Percentiles rank a stretch among this genome's conserved stretches.
These are phyloP conservation scores for Brassica balearica DNA, from an alignment of 441 rosid species.

Conservation along the genomic window DNA sequence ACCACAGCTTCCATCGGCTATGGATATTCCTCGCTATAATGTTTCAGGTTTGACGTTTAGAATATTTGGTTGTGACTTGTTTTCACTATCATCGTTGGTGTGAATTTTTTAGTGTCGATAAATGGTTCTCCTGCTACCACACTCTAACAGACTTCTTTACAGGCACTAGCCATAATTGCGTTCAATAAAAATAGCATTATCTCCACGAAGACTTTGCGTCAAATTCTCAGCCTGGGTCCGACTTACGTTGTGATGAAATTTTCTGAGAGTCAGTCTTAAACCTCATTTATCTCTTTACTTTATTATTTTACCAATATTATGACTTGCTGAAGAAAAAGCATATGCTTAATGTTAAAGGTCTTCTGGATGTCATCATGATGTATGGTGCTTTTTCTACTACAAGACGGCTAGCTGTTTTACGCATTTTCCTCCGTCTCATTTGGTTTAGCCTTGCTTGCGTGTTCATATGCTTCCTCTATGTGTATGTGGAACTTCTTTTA, in stretches of 20 bases:
- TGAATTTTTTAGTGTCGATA: background rate
- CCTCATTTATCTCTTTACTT: background rate
- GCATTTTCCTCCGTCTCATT: conserved; percentile 84
- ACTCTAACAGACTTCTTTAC: conserved; percentile 34
- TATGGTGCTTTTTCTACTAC: conserved; percentile 97
- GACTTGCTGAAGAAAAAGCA: conserved; percentile 31
- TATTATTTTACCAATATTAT: background rate
- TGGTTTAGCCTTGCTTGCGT: conserved; percentile 85
- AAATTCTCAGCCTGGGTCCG: conserved; percentile 94
- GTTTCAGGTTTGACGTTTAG: conserved; percentile 80
- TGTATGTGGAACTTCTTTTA: conserved; percentile 60
- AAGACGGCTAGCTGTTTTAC: conserved; percentile 75
- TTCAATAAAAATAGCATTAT: conserved; percentile 63
- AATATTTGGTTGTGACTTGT: conserved; percentile 13
- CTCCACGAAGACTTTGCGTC: conserved; percentile 60
- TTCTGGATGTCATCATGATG: conserved; percentile 92
- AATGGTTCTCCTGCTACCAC: conserved; percentile 23
- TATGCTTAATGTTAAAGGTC: conserved; percentile 58
- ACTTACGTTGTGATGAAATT: conserved; percentile 96
- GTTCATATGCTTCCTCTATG: conserved; percentile 83
- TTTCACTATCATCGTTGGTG: conserved; percentile 10
- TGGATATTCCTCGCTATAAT: conserved; percentile 98
- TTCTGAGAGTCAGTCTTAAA: conserved; percentile 68
- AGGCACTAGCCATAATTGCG: conserved; percentile 93
- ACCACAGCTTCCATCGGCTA: conserved; percentile 96